Conservation (phyloP, 768 basidiomycete genomes). For the Hygrophorus pudorinus region DNA sequence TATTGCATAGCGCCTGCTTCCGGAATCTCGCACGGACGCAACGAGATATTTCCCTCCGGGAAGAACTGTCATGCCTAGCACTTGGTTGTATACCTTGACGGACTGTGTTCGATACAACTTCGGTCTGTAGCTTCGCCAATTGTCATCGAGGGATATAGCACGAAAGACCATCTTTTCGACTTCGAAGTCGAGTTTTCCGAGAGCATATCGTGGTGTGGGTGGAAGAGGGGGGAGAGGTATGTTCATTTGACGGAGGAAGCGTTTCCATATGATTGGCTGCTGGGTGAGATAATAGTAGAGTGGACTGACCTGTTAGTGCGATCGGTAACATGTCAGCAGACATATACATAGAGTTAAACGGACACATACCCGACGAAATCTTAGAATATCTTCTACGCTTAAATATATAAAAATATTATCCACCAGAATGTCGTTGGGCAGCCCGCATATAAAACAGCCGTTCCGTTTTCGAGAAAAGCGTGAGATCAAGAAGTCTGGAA, state of each 20-base stretch:
- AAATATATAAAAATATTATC: slow-evolving; percentile 34
- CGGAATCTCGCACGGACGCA: slow-evolving; percentile 42
- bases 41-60: slow-evolving; percentile 63
- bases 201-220: slow-evolving; percentile 40
- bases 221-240: slow-evolving; percentile 54
- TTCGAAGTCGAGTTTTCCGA: slow-evolving; percentile 29
- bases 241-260: slow-evolving; percentile 41
- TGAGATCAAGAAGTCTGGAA: slow-evolving; percentile 15
- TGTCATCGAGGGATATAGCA: slow-evolving; percentile 49
- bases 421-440: slow-evolving; percentile 31
- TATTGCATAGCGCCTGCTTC: slow-evolving; percentile 31
- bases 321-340: not conserved
- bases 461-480: slow-evolving; percentile 10
- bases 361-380: slow-evolving; percentile 31
- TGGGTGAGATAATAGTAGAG: slow-evolving; percentile 54
- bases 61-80: slow-evolving; percentile 45
- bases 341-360: not conserved
- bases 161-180: slow-evolving; percentile 51
- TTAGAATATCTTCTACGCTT: slow-evolving; percentile 35
- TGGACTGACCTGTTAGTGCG: slow-evolving; percentile 38
- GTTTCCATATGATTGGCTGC: slow-evolving; percentile 62
- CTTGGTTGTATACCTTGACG: slow-evolving; percentile 25
- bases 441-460: slow-evolving; percentile 18
- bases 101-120: slow-evolving; percentile 18
- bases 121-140: slow-evolving; percentile 40